Conservation (phyloP, 2,329 filamentous ascomycete species). For the Raffaelea ambrosiae region DNA sequence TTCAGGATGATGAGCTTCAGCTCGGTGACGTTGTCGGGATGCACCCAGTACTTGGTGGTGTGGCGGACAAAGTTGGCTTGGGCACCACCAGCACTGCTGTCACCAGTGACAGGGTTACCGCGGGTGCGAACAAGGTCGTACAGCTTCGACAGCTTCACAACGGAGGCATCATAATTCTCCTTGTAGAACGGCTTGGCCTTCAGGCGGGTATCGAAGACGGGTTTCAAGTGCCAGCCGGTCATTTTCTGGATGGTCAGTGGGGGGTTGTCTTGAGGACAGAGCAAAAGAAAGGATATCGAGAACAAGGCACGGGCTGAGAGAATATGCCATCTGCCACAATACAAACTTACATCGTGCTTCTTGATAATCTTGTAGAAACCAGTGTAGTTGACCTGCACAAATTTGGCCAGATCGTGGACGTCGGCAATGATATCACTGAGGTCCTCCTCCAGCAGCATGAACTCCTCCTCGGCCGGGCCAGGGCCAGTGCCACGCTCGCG, state of each 20-base stretch:
- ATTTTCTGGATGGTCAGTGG: constrained; percentile 58
- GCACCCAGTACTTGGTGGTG: constrained; percentile 99
- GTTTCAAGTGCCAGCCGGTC: constrained; percentile 86
- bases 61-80: constrained; percentile 96
- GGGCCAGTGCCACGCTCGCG: constrained; percentile 51
- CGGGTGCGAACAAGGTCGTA: constrained; percentile 92
- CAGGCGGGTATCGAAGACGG: constrained; percentile 89
- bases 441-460: constrained; percentile 86
- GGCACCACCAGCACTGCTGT: constrained; percentile 79
- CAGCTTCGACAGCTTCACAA: constrained; percentile 87
- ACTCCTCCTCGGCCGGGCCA: constrained; percentile 78
- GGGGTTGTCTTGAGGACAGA: not conserved
- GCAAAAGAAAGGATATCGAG: not conserved
- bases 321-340: too few relatives aligned
- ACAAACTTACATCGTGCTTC: constrained; percentile 87
- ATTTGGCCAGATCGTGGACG: constrained; percentile 95
- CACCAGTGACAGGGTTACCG: constrained; percentile 85
- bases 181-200: constrained; percentile 98
- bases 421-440: constrained; percentile 97
- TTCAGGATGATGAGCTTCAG: constrained; percentile 96
- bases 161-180: constrained; percentile 94
- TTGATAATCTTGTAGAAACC: constrained; percentile 99
- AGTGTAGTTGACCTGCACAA: constrained; percentile 96
- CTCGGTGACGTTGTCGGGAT: constrained; percentile 96
- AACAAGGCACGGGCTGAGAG: not conserved